Percentiles rank a stretch among this genome's conserved stretches.
Evolutionary conservation across 2,329 filamentous ascomycete species (phyloP).

Genomic region (Tolypocladium pustulatum): DNA sequence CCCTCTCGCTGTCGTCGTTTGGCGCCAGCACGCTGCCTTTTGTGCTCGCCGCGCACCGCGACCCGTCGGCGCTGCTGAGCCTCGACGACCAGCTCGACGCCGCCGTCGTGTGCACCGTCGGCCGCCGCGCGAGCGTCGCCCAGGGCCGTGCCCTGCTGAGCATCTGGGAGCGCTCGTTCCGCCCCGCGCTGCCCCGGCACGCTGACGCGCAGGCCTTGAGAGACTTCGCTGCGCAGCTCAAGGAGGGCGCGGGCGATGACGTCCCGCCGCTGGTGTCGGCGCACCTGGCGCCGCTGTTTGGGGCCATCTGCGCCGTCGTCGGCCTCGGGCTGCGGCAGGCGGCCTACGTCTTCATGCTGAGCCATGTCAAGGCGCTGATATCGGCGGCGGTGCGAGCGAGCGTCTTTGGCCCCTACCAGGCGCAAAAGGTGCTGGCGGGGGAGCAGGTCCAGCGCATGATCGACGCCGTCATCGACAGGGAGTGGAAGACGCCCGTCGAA

Average conservation of each 20-base stretch:
- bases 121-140: constrained; percentile 60
- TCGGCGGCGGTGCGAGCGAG: constrained; percentile 69
- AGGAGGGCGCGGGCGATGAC: constrained; percentile 16
- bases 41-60: constrained; percentile 55
- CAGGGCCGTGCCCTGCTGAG: constrained; percentile 66
- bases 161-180: constrained; percentile 67
- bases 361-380: constrained; percentile 65
- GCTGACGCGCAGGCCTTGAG: constrained; percentile 15
- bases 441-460: constrained; percentile 47
- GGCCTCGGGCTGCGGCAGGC: constrained; percentile 51
- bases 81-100: constrained; percentile 73
- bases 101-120: constrained; percentile 67
- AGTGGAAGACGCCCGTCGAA: constrained; percentile 48
- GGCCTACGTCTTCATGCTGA: constrained; percentile 65
- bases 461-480: constrained; percentile 43
- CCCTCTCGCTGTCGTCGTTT: constrained; percentile 59
- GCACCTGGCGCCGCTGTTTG: constrained; percentile 63
- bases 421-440: constrained; percentile 61
- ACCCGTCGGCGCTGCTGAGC: constrained; percentile 36
- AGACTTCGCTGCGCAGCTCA: constrained; percentile 26
- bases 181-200: constrained; percentile 19
- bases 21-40: constrained; percentile 67
- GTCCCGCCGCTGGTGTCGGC: constrained; percentile 40
- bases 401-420: constrained; percentile 72
- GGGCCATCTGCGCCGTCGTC: constrained; percentile 52